Evolutionary conservation across 345 rosid species (phyloP), one percentile per base, ranked within the genome.

Genomic region (Syzygium oleosum): DNA sequence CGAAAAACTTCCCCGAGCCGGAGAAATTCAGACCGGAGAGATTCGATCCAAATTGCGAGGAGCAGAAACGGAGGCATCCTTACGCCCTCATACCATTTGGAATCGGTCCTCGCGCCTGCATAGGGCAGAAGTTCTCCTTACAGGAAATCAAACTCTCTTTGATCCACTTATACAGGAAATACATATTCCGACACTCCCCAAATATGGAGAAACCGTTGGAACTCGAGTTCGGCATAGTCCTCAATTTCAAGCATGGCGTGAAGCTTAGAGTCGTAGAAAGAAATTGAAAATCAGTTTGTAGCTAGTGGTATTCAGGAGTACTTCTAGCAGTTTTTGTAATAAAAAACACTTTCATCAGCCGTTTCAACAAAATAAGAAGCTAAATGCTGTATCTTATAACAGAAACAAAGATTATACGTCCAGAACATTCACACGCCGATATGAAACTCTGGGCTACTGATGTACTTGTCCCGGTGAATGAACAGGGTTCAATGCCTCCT

Each of bases 31-130:
- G 85, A 91, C 99, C 98, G 8, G 97, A 96, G 90, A 94, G 98
- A 88, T 94, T 97, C 85, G 94, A 96, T 91, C 98, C 95, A 9
- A 90, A 92, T 25, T 91, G 97, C 2, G 95, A 97, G 83, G 99
- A 97, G 92, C 97, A 96, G 92, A 94, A 93, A 87, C 90, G 10
- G 68, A 93, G 99, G 90, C 99, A 97, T 87, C 97, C 95, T 84
- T 95, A 94, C 38, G 98, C 98, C n/a, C 87, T 96, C 85, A 93
- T 95, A 21, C 97, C 99, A 11, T 97, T 97, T 43, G 99, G 98
- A 22, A 94, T 97, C 1, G 99, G 99, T n/a, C 99, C 98, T 25
- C 91, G 99, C 49, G 95, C 98, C 56, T 96, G 99, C 92, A 92
- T 96, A 43, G 99, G 98, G 78, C 94, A 94, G 93, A 96, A 92